Evolutionary conservation across 805 yeast species (phyloP).

Genomic region (Alloascoidea hylecoeti): DNA sequence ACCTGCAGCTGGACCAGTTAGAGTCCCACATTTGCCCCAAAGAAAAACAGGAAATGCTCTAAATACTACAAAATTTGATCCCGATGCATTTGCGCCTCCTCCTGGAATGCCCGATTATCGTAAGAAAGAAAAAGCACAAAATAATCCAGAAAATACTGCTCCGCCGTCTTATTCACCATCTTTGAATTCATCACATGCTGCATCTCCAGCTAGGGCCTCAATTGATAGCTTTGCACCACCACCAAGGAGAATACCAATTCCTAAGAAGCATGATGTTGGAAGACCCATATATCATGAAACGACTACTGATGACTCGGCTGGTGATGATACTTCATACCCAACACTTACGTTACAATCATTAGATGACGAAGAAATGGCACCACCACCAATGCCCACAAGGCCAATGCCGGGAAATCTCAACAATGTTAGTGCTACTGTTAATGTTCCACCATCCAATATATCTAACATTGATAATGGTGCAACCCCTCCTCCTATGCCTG

Average conservation of each 20-base stretch:
- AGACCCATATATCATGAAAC: not conserved
- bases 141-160: no score
- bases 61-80: not conserved
- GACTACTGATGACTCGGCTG: not conserved
- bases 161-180: not conserved
- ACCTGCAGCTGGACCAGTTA: no score
- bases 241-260: not conserved
- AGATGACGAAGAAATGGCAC: slow-evolving; percentile 6
- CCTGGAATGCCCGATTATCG: not conserved
- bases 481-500: not conserved
- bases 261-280: not conserved
- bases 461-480: not conserved
- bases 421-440: not conserved
- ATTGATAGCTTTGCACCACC: not conserved
- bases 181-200: no score
- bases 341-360: not conserved
- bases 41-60: not conserved
- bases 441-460: not conserved
- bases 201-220: not conserved
- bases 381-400: slow-evolving; percentile 10
- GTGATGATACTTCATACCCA: not conserved
- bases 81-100: not conserved
- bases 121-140: not conserved
- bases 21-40: not conserved
- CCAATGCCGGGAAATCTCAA: slow-evolving; percentile 12